Percentiles rank a stretch among this genome's conserved stretches.
Evolutionary conservation across 2,329 filamentous ascomycete species (phyloP).

Genomic region (Aspergillus thermomutatus): DNA sequence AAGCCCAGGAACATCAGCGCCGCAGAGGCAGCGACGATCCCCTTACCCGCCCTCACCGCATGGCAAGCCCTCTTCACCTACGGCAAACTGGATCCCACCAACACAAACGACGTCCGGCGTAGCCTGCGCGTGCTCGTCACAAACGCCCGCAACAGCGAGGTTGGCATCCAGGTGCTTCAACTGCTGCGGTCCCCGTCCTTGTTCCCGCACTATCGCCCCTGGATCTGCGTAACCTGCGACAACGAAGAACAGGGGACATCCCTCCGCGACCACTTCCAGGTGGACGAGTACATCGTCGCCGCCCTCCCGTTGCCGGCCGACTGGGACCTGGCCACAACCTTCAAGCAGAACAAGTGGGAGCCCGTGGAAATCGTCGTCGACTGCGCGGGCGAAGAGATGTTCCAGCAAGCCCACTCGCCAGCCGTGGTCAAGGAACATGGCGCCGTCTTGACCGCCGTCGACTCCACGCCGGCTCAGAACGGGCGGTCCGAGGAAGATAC

Average conservation of each 20-base stretch:
- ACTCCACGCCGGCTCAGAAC: constrained; percentile 23
- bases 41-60: constrained; percentile 38
- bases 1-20: constrained; percentile 37
- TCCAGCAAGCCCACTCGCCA: constrained; percentile 32
- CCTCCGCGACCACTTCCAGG: constrained; percentile 26
- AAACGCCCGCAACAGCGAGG: constrained; percentile 34
- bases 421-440: constrained; percentile 33
- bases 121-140: constrained; percentile 36
- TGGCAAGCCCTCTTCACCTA: constrained; percentile 42
- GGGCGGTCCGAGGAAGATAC: constrained; percentile 3
- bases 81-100: constrained; percentile 29
- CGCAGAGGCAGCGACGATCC: constrained; percentile 35
- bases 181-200: constrained; percentile 34
- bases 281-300: constrained; percentile 34
- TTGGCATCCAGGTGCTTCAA: constrained; percentile 37
- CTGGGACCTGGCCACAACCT: constrained; percentile 30
- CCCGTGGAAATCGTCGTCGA: constrained; percentile 43
- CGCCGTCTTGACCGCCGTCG: constrained; percentile 33
- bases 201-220: constrained; percentile 29
- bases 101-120: constrained; percentile 8
- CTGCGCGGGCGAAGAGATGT: constrained; percentile 32
- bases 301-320: constrained; percentile 22
- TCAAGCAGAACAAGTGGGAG: constrained; percentile 28
- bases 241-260: constrained; percentile 23
- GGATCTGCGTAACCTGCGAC: constrained; percentile 38